These are phyloP conservation scores for Cladosporium sp. DNA, from an alignment of 2,329 filamentous ascomycete genomes.

Conservation along the genomic window DNA sequence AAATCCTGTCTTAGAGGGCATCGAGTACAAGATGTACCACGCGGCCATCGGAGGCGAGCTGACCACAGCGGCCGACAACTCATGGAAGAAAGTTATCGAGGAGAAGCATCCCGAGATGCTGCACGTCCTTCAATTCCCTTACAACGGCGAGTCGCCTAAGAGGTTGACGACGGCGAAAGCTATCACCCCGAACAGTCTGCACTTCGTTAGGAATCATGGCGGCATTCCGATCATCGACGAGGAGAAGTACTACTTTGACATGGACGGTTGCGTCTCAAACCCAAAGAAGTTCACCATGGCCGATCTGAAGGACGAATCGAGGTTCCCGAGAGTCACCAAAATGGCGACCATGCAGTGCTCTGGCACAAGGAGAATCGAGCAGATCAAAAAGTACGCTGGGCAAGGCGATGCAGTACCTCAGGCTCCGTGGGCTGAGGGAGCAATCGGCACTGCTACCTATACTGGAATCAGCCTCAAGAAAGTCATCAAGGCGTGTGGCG, in stretches of 20 bases:
- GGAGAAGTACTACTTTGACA: constrained; percentile 46
- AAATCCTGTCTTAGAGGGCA: constrained; percentile 59
- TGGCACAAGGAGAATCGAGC: constrained; percentile 61
- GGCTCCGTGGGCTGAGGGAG: constrained; percentile 60
- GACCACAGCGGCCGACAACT: constrained; percentile 50
- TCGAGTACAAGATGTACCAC: constrained; percentile 61
- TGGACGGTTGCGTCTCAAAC: constrained; percentile 57
- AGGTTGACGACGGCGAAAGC: constrained; percentile 49
- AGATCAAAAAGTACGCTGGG: constrained; percentile 58
- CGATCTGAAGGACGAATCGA: constrained; percentile 55
- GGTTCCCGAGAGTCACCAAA: constrained; percentile 56
- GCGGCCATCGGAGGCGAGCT: constrained; percentile 53
- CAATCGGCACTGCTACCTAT: constrained; percentile 62
- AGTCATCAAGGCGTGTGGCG: constrained; percentile 63
- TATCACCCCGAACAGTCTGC: constrained; percentile 56
- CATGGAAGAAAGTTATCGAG: constrained; percentile 56
- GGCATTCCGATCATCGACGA: constrained; percentile 60
- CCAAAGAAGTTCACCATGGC: constrained; percentile 53
- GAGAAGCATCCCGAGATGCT: constrained; percentile 64
- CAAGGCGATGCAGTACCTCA: constrained; percentile 48
- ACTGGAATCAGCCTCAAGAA: constrained; percentile 61
- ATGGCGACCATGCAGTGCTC: constrained; percentile 61
- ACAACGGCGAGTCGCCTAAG: constrained; percentile 62
- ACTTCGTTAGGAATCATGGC: constrained; percentile 65
- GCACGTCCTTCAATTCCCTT: constrained; percentile 63